Percentiles rank a stretch among this genome's conserved stretches.
phyloP scores from a whole-genome alignment of 2,329 filamentous ascomycete species.

The Cladophialophora immunda region DNA sequence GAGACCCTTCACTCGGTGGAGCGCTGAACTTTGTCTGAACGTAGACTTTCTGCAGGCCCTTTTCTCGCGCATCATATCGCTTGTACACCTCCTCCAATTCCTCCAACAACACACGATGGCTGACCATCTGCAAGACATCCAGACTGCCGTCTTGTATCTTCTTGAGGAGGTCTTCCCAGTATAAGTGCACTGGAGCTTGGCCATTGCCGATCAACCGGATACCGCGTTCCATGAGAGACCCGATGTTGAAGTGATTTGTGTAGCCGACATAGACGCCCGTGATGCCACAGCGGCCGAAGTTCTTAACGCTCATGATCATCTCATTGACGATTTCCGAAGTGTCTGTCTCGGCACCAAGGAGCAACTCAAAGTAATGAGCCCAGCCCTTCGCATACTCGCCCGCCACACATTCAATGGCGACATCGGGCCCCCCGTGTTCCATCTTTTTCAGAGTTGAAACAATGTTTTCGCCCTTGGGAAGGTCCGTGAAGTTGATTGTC shows the following conservation, averaged over 20 bases:
- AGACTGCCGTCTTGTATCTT: conserved; percentile 73
- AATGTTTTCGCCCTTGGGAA: conserved; percentile 70
- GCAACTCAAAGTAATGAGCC: conserved; percentile 67
- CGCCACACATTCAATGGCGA: conserved; percentile 73
- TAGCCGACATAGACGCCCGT: conserved; percentile 75
- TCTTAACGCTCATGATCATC: conserved; percentile 63
- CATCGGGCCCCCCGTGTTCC: conserved; percentile 76
- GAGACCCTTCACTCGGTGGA: conserved; percentile 60
- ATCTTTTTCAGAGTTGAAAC: conserved; percentile 77
- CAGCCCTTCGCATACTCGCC: conserved; percentile 71
- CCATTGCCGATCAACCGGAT: conserved; percentile 77
- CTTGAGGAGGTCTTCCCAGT: conserved; percentile 80
- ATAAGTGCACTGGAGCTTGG: conserved; percentile 79
- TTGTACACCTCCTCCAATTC: conserved; percentile 74
- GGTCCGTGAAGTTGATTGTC: conserved; percentile 73
- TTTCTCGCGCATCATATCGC: conserved; percentile 63
- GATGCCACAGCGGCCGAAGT: conserved; percentile 73
- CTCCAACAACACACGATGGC: conserved; percentile 77
- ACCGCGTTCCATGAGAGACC: conserved; percentile 85
- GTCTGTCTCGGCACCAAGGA: conserved; percentile 79
- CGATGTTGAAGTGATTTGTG: conserved; percentile 84
- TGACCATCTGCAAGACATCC: conserved; percentile 81
- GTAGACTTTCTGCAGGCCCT: conserved; percentile 83
- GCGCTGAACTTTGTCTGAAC: conserved; percentile 67
- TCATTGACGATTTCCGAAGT: conserved; percentile 72